These are phyloP conservation scores for Periglandula ipomoeae DNA, from an alignment of 2,329 filamentous ascomycete genomes.

Conservation along the genomic window DNA sequence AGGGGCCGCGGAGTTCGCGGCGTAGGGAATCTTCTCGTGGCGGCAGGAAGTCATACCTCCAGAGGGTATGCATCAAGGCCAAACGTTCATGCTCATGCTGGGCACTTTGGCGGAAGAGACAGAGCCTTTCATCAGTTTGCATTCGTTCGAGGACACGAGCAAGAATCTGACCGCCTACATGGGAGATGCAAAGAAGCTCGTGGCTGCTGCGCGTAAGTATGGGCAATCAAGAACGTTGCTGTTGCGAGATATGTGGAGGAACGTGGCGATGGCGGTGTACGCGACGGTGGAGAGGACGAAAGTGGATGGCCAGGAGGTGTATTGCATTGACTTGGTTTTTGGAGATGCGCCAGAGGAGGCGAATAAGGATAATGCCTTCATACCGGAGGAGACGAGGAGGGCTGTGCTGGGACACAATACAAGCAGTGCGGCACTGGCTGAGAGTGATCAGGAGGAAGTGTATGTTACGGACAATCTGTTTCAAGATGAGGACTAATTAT, in stretches of 20 bases:
- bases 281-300: constrained; percentile 3
- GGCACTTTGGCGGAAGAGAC: not conserved
- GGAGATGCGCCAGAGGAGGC: not conserved
- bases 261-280: not conserved
- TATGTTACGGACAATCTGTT: too few species aligned
- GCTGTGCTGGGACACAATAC: too few species aligned
- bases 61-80: not conserved
- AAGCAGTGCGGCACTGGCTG: too few species aligned
- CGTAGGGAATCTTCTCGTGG: not conserved
- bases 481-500: too few species aligned
- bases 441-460: too few species aligned
- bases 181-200: not conserved
- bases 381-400: not conserved
- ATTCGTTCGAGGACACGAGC: not conserved
- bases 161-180: constrained; percentile 1
- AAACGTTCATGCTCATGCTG: constrained; percentile 4
- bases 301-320: constrained; percentile 1
- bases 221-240: not conserved
- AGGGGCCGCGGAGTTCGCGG: constrained; percentile 5
- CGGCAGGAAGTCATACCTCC: not conserved
- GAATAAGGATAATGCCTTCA: not conserved
- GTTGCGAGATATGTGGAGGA: constrained; percentile 1
- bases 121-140: constrained; percentile 4
- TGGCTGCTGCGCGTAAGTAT: not conserved
- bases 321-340: constrained; percentile 6